Evolutionary conservation across 805 yeast genomes (phyloP).

Genomic region (Candida tallmaniae): DNA sequence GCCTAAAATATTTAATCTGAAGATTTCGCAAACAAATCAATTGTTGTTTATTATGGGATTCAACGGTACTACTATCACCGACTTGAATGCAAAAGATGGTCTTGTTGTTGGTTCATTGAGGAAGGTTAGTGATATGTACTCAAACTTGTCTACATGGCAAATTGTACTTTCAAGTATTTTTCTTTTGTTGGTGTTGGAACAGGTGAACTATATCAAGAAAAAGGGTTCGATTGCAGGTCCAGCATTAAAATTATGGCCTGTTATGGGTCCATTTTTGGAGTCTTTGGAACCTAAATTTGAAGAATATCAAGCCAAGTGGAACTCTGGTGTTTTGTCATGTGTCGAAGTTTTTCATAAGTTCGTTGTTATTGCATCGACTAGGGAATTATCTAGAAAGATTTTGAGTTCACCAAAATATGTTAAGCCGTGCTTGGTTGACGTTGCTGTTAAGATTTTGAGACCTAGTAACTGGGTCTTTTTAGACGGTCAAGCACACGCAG

Average conservation of each 20-base stretch:
- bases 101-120: too few species aligned
- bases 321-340: constrained; percentile 89
- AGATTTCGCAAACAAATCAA: too few species aligned
- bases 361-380: constrained; percentile 86
- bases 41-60: too few species aligned
- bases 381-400: constrained; percentile 85
- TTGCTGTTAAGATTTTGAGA: constrained; percentile 87
- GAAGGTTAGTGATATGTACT: not conserved
- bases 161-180: constrained; percentile 43
- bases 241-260: constrained; percentile 80
- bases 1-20: too few species aligned
- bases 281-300: constrained; percentile 93
- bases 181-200: constrained; percentile 59
- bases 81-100: too few species aligned
- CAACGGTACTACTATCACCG: too few species aligned
- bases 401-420: constrained; percentile 82
- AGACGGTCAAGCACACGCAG: constrained; percentile 94
- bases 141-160: constrained; percentile 30
- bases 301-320: constrained; percentile 91
- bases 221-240: constrained; percentile 95
- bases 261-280: constrained; percentile 94
- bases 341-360: constrained; percentile 98
- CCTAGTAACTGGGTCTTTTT: constrained; percentile 97
- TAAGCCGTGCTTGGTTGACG: constrained; percentile 98
- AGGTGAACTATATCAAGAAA: constrained; percentile 67